Evolutionary conservation across 805 yeast species (phyloP).

Genomic region (Yarrowia deformans): DNA sequence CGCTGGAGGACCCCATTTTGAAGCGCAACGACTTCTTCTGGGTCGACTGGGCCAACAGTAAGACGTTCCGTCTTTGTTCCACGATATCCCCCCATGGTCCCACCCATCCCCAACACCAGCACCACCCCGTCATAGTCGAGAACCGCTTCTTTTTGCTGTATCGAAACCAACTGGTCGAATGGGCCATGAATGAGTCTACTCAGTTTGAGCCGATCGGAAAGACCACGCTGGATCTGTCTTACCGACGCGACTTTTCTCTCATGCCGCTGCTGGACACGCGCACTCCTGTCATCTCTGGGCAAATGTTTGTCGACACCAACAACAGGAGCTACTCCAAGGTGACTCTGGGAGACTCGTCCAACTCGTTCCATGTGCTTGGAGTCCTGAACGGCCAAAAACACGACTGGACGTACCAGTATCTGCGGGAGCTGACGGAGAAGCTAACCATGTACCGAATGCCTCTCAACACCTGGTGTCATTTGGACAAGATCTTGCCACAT

Average conservation of each 20-base stretch:
- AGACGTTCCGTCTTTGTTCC: slow-evolving; percentile 21
- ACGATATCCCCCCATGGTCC: slow-evolving; percentile 29
- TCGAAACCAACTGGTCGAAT: slow-evolving; percentile 28
- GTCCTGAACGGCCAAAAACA: slow-evolving; percentile 13
- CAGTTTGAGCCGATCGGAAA: slow-evolving; percentile 20
- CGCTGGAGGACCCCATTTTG: slow-evolving; percentile 7
- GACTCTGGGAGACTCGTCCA: slow-evolving; percentile 19
- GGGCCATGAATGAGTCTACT: slow-evolving; percentile 22
- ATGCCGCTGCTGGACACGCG: slow-evolving; percentile 9
- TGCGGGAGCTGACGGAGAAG: slow-evolving; percentile 22
- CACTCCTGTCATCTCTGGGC: slow-evolving; percentile 18
- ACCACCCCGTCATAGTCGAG: slow-evolving; percentile 18
- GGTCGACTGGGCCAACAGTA: slow-evolving; percentile 25
- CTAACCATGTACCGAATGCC: slow-evolving; percentile 26
- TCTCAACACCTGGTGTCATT: slow-evolving; percentile 26
- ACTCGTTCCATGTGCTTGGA: slow-evolving; percentile 23
- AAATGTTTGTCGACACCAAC: slow-evolving; percentile 30
- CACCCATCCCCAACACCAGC: slow-evolving; percentile 24
- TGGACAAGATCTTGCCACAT: slow-evolving; percentile 19
- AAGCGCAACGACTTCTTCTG: slow-evolving; percentile 31
- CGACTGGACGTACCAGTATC: slow-evolving; percentile 32
- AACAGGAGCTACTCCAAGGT: slow-evolving; percentile 26
- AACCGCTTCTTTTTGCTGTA: slow-evolving; percentile 34
- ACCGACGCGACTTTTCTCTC: slow-evolving; percentile 17
- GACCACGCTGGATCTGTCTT: slow-evolving; percentile 22